These are phyloP conservation scores for Pseudogymnoascus sp. DNA, from an alignment of 2,329 filamentous ascomycete species.

Conservation along the genomic window DNA sequence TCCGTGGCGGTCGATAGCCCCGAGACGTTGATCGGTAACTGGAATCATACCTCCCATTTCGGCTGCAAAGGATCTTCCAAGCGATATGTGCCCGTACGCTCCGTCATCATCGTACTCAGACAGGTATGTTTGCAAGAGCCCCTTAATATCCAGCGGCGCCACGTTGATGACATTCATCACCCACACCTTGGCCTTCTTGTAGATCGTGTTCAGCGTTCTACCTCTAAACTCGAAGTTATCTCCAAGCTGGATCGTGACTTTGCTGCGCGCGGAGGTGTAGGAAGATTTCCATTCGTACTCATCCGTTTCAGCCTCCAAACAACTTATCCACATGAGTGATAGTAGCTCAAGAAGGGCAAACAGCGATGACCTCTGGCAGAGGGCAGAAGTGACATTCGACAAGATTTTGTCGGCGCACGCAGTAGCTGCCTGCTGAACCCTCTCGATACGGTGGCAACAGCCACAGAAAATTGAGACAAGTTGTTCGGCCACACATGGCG, in stretches of 20 bases:
- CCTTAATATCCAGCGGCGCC: constrained; percentile 89
- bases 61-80: constrained; percentile 88
- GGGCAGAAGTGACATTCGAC: constrained; percentile 72
- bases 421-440: constrained; percentile 82
- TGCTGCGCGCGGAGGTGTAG: constrained; percentile 69
- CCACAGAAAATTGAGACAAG: constrained; percentile 76
- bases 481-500: constrained; percentile 82
- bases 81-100: constrained; percentile 80
- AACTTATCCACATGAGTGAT: constrained; percentile 91
- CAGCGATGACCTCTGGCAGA: constrained; percentile 83
- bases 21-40: constrained; percentile 74
- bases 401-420: constrained; percentile 81
- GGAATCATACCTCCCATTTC: constrained; percentile 88
- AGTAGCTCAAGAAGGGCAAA: constrained; percentile 90
- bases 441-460: constrained; percentile 88
- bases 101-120: constrained; percentile 92
- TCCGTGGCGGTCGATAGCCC: constrained; percentile 69
- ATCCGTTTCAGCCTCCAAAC: constrained; percentile 88
- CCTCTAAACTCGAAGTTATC: constrained; percentile 83
- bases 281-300: constrained; percentile 81
- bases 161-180: constrained; percentile 72
- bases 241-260: constrained; percentile 81
- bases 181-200: constrained; percentile 73
- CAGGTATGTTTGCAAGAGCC: constrained; percentile 88
- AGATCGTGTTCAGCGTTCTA: constrained; percentile 68